Conservation (phyloP, 148 eudicot species). For the Silene latifolia region DNA sequence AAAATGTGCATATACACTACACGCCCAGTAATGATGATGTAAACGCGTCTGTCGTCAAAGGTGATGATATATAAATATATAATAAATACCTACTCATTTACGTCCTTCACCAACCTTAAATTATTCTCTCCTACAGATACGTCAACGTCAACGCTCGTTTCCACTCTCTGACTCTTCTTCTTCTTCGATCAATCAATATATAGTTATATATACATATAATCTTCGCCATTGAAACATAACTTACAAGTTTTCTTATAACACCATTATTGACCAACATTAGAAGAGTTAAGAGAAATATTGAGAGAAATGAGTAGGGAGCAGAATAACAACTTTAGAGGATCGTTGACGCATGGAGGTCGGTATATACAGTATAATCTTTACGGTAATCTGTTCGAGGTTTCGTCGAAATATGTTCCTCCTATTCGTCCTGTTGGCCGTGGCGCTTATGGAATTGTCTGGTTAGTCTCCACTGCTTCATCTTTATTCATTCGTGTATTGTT, state of each 20-base stretch:
- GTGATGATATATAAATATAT: too few species aligned
- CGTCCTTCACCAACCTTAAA: too few species aligned
- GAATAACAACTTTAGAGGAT: constrained; percentile 37
- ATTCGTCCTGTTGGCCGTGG: constrained; percentile 96
- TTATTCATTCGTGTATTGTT: neutral
- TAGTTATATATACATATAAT: neutral
- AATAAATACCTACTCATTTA: too few species aligned
- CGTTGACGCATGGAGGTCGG: constrained; percentile 71
- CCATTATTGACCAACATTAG: neutral
- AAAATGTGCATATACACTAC: too few species aligned
- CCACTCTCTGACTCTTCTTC: neutral
- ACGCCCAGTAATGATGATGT: too few species aligned
- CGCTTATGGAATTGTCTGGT: constrained; percentile 97
- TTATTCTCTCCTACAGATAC: neutral
- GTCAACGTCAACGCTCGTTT: neutral
- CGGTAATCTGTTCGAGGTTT: constrained; percentile 84
- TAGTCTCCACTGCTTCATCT: neutral
- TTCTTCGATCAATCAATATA: neutral
- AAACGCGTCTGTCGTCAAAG: too few species aligned
- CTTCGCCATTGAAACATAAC: neutral
- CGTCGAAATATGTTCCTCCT: constrained; percentile 86
- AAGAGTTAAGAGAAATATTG: neutral
- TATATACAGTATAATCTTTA: constrained; percentile 80
- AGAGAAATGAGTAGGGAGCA: constrained; percentile 17
- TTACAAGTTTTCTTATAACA: neutral